Percentiles rank a stretch among this genome's conserved stretches.
phyloP scores from a whole-genome alignment of 2,329 filamentous ascomycete genomes.

The Cladophialophora carrionii region DNA sequence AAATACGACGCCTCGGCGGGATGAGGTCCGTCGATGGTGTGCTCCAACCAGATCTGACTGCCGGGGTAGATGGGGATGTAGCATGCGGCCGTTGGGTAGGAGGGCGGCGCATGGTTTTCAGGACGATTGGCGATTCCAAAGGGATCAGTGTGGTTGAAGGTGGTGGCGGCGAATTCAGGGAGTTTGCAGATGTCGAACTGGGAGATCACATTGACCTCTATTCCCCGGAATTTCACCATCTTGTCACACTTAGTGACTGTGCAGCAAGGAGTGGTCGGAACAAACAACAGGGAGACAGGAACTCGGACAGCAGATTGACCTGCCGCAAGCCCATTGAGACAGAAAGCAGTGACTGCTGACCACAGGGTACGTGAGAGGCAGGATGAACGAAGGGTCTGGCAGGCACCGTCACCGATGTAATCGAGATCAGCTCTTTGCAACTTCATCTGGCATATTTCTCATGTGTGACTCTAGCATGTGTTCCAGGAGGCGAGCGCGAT shows the following conservation, averaged over 20 bases:
- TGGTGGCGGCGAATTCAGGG: conserved; percentile 31
- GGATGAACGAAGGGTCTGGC: neutral
- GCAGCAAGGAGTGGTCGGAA: neutral
- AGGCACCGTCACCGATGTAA: neutral
- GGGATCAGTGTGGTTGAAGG: conserved; percentile 12
- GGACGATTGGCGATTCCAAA: conserved; percentile 7
- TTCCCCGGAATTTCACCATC: conserved; percentile 38
- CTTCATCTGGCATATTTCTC: neutral
- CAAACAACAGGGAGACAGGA: neutral
- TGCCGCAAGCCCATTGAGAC: neutral
- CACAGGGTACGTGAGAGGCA: neutral
- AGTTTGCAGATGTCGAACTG: conserved; percentile 37
- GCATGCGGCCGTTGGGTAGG: conserved; percentile 30
- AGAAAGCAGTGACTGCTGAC: neutral
- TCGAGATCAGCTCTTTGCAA: neutral
- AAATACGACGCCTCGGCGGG: conserved; percentile 35
- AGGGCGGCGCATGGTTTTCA: neutral
- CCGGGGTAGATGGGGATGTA: conserved; percentile 37
- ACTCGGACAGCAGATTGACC: neutral
- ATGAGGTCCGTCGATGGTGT: conserved; percentile 38
- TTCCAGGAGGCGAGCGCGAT: neutral
- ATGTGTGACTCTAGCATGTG: neutral
- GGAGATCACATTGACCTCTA: conserved; percentile 36
- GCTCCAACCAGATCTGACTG: conserved; percentile 39
- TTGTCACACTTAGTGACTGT: neutral